Conservation (phyloP, 169 alveolate genomes). For the Blepharisma undulans region DNA sequence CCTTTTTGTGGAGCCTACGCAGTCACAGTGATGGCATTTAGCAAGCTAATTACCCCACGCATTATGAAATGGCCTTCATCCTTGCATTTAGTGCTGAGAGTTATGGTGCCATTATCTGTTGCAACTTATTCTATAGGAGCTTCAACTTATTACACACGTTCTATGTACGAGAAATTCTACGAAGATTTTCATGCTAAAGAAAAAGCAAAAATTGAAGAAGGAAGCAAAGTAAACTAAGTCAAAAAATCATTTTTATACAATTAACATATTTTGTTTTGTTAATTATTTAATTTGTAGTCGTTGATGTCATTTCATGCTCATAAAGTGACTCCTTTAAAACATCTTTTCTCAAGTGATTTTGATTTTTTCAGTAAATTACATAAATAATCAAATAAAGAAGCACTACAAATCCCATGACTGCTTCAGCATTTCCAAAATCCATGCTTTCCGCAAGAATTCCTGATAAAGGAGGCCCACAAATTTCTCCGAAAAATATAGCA, state of each 20-base stretch:
- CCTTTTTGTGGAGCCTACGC: background rate
- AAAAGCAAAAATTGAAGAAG: background rate
- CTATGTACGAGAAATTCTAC: background rate
- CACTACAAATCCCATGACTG: background rate
- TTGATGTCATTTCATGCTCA: background rate
- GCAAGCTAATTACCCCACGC: background rate
- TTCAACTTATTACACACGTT: background rate
- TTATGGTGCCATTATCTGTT: background rate
- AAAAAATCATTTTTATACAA: background rate
- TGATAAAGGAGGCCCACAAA: background rate
- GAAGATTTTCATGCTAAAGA: background rate
- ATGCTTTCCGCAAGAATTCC: constrained; percentile 18
- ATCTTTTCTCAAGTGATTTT: background rate
- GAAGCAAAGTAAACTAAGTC: background rate
- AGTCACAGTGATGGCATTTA: background rate
- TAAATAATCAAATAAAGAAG: background rate
- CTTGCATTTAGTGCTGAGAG: background rate
- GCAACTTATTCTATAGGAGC: background rate
- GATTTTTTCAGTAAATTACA: background rate
- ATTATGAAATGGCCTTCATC: background rate
- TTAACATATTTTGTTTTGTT: background rate
- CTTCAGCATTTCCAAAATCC: constrained; percentile 17
- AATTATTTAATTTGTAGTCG: background rate
- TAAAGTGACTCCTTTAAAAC: background rate
- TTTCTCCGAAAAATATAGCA: background rate